These are phyloP conservation scores for Apophysomyces ossiformis DNA, from an alignment of 371 early-diverging fungal species.

Conservation along the genomic window DNA sequence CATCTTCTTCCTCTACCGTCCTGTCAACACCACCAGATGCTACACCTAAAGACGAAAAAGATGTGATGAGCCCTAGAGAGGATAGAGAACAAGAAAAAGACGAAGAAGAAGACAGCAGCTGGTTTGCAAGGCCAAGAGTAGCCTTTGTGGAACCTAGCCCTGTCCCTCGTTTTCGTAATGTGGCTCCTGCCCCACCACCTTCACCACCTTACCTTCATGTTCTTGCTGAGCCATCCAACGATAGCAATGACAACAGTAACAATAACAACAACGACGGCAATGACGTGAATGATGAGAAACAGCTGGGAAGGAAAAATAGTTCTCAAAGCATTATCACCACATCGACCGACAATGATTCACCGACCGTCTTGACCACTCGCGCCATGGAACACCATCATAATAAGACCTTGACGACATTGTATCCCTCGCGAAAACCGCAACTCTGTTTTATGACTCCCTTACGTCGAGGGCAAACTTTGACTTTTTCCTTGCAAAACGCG, in stretches of 20 bases:
- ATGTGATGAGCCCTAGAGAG: neutral
- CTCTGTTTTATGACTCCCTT: conserved; percentile 34
- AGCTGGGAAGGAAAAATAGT: neutral
- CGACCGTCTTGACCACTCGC: too few relatives aligned
- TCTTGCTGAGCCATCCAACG: conserved; percentile 18
- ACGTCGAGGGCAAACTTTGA: conserved; percentile 43
- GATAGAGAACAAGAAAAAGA: too few relatives aligned
- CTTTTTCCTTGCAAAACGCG: conserved; percentile 37
- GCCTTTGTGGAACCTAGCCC: conserved; percentile 52
- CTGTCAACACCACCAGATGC: conserved; percentile 15
- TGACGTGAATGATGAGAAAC: neutral
- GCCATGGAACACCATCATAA: neutral
- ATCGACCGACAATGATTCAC: too few relatives aligned
- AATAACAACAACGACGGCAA: conserved; percentile 4
- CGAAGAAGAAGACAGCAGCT: conserved; percentile 10
- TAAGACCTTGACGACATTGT: neutral
- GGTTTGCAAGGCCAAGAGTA: conserved; percentile 31
- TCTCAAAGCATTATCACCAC: neutral
- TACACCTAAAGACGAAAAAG: conserved; percentile 1
- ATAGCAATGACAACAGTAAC: neutral
- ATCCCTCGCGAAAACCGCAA: neutral
- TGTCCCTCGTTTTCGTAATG: conserved; percentile 53
- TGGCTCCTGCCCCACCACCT: conserved; percentile 48
- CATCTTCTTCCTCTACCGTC: conserved; percentile 21
- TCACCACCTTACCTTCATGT: conserved; percentile 47